These are phyloP conservation scores for Daldinia eschscholtzii DNA, from an alignment of 2,329 filamentous ascomycete genomes.

Conservation along the genomic window DNA sequence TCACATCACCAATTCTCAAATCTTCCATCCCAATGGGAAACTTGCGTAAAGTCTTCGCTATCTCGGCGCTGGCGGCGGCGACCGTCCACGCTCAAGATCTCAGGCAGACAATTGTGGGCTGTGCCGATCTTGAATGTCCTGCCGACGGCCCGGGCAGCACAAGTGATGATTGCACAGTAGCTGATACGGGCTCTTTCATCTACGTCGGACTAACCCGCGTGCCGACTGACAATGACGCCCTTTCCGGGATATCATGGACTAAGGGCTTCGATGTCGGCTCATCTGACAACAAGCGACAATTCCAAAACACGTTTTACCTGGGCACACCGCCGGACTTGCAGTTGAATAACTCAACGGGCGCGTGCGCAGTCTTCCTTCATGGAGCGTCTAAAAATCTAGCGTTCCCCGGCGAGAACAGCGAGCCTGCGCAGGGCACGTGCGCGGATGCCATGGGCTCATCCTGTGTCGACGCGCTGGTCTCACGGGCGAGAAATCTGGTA, in stretches of 20 bases:
- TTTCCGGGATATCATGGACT: slow-evolving; percentile 44
- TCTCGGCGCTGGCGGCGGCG: slow-evolving; percentile 22
- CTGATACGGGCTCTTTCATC: slow-evolving; percentile 39
- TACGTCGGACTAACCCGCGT: slow-evolving; percentile 41
- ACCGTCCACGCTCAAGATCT: slow-evolving; percentile 38
- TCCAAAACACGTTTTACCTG: slow-evolving; percentile 44
- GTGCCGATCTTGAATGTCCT: slow-evolving; percentile 45
- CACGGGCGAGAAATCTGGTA: slow-evolving; percentile 30
- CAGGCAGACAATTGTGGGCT: slow-evolving; percentile 45
- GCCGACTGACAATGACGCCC: slow-evolving; percentile 21
- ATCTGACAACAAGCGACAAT: slow-evolving; percentile 5
- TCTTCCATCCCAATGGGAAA: slow-evolving; percentile 6
- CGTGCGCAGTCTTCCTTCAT: slow-evolving; percentile 44
- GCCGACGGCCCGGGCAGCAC: slow-evolving; percentile 16
- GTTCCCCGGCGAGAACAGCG: slow-evolving; percentile 24
- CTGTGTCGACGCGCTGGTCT: slow-evolving; percentile 42
- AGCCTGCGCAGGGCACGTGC: slow-evolving; percentile 43
- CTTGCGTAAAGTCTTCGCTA: slow-evolving; percentile 12
- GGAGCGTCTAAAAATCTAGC: slow-evolving; percentile 23
- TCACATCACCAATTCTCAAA: background rate
- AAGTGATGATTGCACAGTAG: slow-evolving; percentile 45
- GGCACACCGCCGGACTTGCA: slow-evolving; percentile 35
- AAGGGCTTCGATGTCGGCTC: slow-evolving; percentile 41
- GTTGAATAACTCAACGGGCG: slow-evolving; percentile 35
- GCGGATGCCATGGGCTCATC: slow-evolving; percentile 41